Conservation (phyloP, 106 monocot genomes). For the Cymbidium sinense region DNA sequence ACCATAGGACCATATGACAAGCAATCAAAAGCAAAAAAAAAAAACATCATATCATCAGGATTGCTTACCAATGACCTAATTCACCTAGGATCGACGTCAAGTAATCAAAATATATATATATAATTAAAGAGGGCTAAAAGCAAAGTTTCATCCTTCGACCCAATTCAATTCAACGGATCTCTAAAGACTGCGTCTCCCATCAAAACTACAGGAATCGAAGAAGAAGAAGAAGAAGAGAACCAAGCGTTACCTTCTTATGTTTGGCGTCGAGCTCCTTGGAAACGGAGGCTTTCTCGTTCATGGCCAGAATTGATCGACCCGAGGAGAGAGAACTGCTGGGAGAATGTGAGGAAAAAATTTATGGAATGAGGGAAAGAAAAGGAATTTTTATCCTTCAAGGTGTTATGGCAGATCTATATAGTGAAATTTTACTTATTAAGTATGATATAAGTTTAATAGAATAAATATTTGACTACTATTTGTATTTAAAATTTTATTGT, state of each 20-base stretch:
- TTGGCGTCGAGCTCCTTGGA: constrained; percentile 84
- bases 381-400: no score
- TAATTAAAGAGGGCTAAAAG: not conserved
- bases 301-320: constrained; percentile 16
- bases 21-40: not conserved
- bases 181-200: not conserved
- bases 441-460: no score
- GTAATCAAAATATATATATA: not conserved
- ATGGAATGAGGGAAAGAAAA: no score
- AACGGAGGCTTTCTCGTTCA: constrained; percentile 94
- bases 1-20: not conserved
- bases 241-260: constrained; percentile 69
- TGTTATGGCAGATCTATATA: no score
- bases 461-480: no score
- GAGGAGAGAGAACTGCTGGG: not conserved
- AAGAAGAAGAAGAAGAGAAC: not conserved
- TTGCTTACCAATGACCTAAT: not conserved
- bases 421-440: no score
- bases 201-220: not conserved
- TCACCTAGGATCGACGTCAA: not conserved
- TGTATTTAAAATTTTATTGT: no score
- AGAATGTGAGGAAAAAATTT: not conserved
- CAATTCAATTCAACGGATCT: not conserved
- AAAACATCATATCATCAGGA: not conserved
- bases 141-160: not conserved